Base-by-base conservation (phyloP, 805 yeast species). In the Lachancea kluyveri region DNA sequence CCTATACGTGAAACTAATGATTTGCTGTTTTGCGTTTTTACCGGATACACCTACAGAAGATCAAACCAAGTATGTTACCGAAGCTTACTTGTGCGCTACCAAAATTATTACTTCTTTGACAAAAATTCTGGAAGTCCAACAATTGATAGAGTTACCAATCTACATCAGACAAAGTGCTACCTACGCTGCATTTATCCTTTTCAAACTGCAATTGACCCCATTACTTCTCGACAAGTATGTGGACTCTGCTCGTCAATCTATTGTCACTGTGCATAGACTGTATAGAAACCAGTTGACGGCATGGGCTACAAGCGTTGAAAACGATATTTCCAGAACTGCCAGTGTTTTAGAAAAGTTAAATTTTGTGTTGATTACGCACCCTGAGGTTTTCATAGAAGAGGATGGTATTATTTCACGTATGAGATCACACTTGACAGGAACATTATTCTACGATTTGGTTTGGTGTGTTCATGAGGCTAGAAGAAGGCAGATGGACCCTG, bases 381-480 rank as follows among this genome's bases (percentile, higher is more conserved):
- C 96, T 1, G 88, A 86, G 32, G 65, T 88, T 5, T 80, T 86
- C 46, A 68, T 77, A 3, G 77, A 74, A 36, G 70, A 76, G 8
- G 77, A 74, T n/a, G 79, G 83, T 3, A 82, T 88, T 18, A 83
- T 88, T 29, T 72, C 83, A 3, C 68, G 88, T 37, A 88, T 88
- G 94, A 70, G 96, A 48, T 84, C 95, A 0, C 96, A 88, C 57
- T 65, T 88, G 45, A 82, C 96, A 0, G 95, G 92, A 1, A 86
- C 96, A 0, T 59, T 88, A 31, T 88, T 88, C 48, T 88, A 88
- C 52, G 96, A 88, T 57, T 66, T 88, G 31, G 90, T 88, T 8
- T 87, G 95, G 87, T 82, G 94, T 54, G 80, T 88, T 28, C 96
- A 88, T 57, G 96, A 88, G 51, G 96, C 95, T 1, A 68, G 94